Evolutionary conservation across 176 grass and related monocot genomes (phyloP), one percentile per base, ranked within the genome.

Genomic region (Juncus effusus): DNA sequence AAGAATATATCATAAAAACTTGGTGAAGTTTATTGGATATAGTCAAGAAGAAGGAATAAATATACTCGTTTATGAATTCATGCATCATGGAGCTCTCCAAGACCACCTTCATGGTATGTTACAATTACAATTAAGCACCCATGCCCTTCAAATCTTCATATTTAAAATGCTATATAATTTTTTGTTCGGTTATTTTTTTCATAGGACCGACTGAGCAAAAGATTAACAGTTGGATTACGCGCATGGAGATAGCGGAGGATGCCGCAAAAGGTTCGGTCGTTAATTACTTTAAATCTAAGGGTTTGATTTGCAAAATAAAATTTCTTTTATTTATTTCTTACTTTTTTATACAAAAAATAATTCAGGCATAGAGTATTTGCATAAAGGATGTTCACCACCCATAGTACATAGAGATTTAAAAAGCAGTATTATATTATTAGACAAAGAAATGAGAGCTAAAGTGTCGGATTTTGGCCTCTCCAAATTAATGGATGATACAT

Each of bases 341-440:
- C 19, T 28, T 28, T 28, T 28, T 28, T 10, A 47, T 47, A 47
- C 2, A 47, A 6, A 28, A 28, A 28, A 47, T 69, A 62, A 74
- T 40, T 58, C 72, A 97, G 93, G 93, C 15, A 92, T 97, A 79
- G 93, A 97, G 80, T 97, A 92, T 70, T 87, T 97, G 52, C 93
- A 97, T 39, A 92, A 85, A 2, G 93, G 93, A 19, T 97, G 93
- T 80, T 97, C 85, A 16, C 93, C 93, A 38, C 88, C 85, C 60
- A 92, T 97, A 54, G 91, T 97, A 63, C 93, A 97, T 38, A 81
- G 88, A 79, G 93, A 97, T 54, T 50, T 97, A 19, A 97, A 97
- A 85, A 97, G 88, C 42, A 97, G 88, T 50, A 97, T 92, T 78
- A 97, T 97, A 86, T 83, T 97, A 51, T 78, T 97, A 41, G 88